Percentiles rank a stretch among this genome's conserved stretches.
Evolutionary conservation across 2,329 filamentous ascomycete species (phyloP).

Genomic region (Epichloe hybrida): DNA sequence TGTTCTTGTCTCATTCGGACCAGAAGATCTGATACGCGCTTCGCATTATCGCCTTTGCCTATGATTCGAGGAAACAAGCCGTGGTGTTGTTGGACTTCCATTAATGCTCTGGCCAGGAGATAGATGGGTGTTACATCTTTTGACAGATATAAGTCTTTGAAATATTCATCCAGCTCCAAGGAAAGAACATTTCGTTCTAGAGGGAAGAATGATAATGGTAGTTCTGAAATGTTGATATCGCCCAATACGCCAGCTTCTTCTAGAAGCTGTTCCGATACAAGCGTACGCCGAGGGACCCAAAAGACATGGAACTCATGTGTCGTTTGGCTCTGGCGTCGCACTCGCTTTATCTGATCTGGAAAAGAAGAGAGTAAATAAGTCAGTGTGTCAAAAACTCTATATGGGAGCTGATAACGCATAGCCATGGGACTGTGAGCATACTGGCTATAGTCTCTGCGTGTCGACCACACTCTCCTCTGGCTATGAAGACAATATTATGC

Average conservation of each 20-base stretch:
- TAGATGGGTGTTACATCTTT: slow-evolving; percentile 90
- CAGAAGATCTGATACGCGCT: slow-evolving; percentile 73
- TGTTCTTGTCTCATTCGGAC: slow-evolving; percentile 86
- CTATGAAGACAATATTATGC: slow-evolving; percentile 88
- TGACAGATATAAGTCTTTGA: slow-evolving; percentile 73
- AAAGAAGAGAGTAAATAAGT: slow-evolving; percentile 18
- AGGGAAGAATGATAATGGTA: slow-evolving; percentile 81
- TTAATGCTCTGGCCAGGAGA: slow-evolving; percentile 77
- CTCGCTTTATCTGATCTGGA: slow-evolving; percentile 76
- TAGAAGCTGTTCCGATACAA: slow-evolving; percentile 80
- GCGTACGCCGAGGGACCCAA: slow-evolving; percentile 84
- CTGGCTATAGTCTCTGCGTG: slow-evolving; percentile 80
- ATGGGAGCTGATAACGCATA: neutral
- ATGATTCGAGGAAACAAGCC: slow-evolving; percentile 90
- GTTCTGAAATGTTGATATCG: slow-evolving; percentile 77
- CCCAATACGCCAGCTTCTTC: slow-evolving; percentile 89
- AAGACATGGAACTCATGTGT: slow-evolving; percentile 96
- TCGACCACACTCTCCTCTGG: slow-evolving; percentile 75
- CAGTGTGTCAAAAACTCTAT: slow-evolving; percentile 1
- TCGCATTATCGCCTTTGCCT: slow-evolving; percentile 90
- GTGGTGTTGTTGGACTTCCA: slow-evolving; percentile 84
- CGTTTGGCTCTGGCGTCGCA: slow-evolving; percentile 75
- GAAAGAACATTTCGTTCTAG: slow-evolving; percentile 86
- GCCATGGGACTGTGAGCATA: slow-evolving; percentile 32
- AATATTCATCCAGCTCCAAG: slow-evolving; percentile 76